phyloP scores from a whole-genome alignment of 164 flowering plant genomes.

The Brasenia schreberi region DNA sequence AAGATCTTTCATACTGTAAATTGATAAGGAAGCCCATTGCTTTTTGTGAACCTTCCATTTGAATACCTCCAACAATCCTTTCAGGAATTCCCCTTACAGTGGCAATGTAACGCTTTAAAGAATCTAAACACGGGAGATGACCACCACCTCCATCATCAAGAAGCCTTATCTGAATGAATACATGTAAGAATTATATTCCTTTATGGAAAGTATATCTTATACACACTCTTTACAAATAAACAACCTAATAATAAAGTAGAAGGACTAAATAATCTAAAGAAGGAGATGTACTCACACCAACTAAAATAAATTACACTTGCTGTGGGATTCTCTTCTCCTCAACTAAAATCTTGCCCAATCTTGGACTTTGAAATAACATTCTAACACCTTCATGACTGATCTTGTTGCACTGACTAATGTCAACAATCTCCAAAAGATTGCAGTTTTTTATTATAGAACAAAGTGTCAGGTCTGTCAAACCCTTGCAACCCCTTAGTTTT shows the following conservation, averaged over 20 bases:
- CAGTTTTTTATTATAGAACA: conserved; percentile 33
- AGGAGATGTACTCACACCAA: background rate
- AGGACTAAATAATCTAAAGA: background rate
- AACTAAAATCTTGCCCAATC: conserved; percentile 31
- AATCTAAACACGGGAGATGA: no score
- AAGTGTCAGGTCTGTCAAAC: conserved; percentile 24
- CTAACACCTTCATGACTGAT: conserved; percentile 38
- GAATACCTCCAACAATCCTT: no score
- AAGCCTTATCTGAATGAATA: background rate
- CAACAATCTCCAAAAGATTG: conserved; percentile 33
- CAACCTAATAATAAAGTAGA: background rate
- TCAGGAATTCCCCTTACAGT: no score
- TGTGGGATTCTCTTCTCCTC: conserved; percentile 52
- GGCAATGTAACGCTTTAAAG: no score
- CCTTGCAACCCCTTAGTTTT: conserved; percentile 51
- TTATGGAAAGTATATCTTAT: no score
- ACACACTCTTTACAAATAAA: background rate
- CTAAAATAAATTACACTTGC: background rate
- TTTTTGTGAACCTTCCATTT: no score
- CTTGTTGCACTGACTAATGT: conserved; percentile 34
- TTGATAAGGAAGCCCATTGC: no score
- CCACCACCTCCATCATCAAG: background rate
- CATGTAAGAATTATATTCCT: background rate
- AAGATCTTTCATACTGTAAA: no score
- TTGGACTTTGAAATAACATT: conserved; percentile 24